Percentiles rank a stretch among this genome's conserved stretches.
Conservation (phyloP, 164 flowering plant species). For the Malania oleifera region DNA sequence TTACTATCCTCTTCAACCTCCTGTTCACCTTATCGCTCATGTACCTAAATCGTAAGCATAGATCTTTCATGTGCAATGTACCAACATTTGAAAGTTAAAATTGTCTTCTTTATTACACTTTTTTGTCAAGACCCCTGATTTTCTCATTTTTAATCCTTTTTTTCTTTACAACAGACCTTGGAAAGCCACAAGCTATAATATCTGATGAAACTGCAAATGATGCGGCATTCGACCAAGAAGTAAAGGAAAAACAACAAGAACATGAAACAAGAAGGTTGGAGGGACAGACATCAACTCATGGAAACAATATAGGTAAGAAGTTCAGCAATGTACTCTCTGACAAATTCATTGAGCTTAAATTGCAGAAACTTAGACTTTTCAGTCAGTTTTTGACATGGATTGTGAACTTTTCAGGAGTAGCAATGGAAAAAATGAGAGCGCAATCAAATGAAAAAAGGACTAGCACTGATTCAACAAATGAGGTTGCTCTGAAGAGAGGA, state of each 20-base stretch:
- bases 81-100: no score
- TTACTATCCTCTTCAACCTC: conserved; percentile 61
- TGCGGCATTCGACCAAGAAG: conserved; percentile 27
- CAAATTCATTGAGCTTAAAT: no score
- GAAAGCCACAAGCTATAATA: conserved; percentile 62
- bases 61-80: no score
- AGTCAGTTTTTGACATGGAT: conserved; percentile 3
- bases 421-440: conserved; percentile 44
- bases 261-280: conserved; percentile 24
- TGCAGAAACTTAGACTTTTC: not conserved
- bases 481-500: conserved; percentile 75
- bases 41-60: conserved; percentile 62
- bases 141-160: not conserved
- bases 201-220: conserved; percentile 49
- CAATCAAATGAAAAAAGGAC: conserved; percentile 28
- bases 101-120: no score
- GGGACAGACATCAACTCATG: conserved; percentile 27
- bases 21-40: conserved; percentile 69
- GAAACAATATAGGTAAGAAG: conserved; percentile 51
- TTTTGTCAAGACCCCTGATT: not conserved
- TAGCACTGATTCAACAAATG: conserved; percentile 43
- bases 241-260: conserved; percentile 23
- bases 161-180: conserved; percentile 41
- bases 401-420: conserved; percentile 51
- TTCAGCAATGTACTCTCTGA: not conserved